Evolutionary conservation across 345 rosid genomes (phyloP), one percentile per base, ranked within the genome.

Genomic region (Laguncularia racemosa): DNA sequence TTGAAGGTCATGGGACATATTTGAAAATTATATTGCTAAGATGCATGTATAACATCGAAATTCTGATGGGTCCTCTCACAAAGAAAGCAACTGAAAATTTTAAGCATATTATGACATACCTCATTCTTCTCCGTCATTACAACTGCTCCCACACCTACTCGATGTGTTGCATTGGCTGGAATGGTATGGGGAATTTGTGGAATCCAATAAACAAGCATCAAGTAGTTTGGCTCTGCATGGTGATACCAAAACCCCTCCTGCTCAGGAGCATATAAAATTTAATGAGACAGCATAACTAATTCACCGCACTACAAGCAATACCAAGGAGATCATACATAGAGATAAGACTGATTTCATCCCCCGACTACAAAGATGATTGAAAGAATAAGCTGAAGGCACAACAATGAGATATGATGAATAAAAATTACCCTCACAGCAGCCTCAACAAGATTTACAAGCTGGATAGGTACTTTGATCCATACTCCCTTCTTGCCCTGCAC

Each of bases 201-300:
- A 69, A 89, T 84, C 95, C 98, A 89, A 70, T 77, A 70, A 44
- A 70, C 87, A 59, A 89, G 93, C 98, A 92, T 92, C 64, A 92
- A 49, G 72, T 89, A 79, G 55, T 71, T 67, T 20, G 82, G 80
- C 72, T 92, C 96, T 4, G 98, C 98, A 64, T 89, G 98, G 76
- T 92, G 98, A 55, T 69, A 86, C 91, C 84, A 84, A 62, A 89
- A 89, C 58, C 95, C 98, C 74, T 92, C 87, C 96, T 92, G 79
- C 47, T 43, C 72, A 70, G 40, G 20, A 18, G 56, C 15, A 67
- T 28, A 56, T 3, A 14, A 52, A 23, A 64, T 11, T 51, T 45
- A 28, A 18, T 16, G 7, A 44, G 66, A 19, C 38, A 49, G 26
- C 44, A 38, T 14, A 14, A 40, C 61, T 40, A 57, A 45, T 20